A percentile compares a stretch with the other conserved stretches of the same genome.
phyloP scores from a whole-genome alignment of 1,284 basidiomycete genomes.

The Cerioporus squamosus region DNA sequence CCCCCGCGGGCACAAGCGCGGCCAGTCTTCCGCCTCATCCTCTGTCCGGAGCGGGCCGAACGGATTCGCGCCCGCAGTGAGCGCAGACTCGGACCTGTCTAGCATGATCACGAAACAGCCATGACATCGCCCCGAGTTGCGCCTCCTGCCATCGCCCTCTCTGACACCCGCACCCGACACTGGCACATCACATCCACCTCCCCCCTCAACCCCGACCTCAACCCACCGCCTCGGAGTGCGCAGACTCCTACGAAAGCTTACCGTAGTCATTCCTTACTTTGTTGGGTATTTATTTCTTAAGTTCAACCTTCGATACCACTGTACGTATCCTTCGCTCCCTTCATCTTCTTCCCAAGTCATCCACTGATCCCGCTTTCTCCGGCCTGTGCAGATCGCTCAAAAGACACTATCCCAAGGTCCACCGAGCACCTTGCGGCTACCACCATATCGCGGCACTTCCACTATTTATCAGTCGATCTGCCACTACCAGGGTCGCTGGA shows the following conservation, averaged over 20 bases:
- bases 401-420: constrained; percentile 3
- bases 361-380: neutral
- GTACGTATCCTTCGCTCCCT: constrained; percentile 7
- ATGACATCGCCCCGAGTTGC: constrained; percentile 13
- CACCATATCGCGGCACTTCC: neutral
- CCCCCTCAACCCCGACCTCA: neutral
- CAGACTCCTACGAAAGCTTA: constrained; percentile 11
- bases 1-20: constrained; percentile 28
- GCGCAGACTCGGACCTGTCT: neutral
- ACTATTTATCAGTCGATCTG: constrained; percentile 21
- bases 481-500: constrained; percentile 17
- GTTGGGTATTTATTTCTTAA: constrained; percentile 24
- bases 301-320: neutral
- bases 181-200: neutral
- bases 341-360: neutral
- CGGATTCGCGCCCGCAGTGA: constrained; percentile 16
- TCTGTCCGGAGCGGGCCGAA: constrained; percentile 9
- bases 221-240: constrained; percentile 2
- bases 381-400: constrained; percentile 12
- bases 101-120: constrained; percentile 19
- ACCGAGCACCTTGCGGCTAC: constrained; percentile 5
- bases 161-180: neutral
- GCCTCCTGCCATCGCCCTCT: neutral
- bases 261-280: constrained; percentile 26
- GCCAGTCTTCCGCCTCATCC: constrained; percentile 15